Evolutionary conservation across 768 basidiomycete species (phyloP).

Genomic region (Kwoniella shandongensis): DNA sequence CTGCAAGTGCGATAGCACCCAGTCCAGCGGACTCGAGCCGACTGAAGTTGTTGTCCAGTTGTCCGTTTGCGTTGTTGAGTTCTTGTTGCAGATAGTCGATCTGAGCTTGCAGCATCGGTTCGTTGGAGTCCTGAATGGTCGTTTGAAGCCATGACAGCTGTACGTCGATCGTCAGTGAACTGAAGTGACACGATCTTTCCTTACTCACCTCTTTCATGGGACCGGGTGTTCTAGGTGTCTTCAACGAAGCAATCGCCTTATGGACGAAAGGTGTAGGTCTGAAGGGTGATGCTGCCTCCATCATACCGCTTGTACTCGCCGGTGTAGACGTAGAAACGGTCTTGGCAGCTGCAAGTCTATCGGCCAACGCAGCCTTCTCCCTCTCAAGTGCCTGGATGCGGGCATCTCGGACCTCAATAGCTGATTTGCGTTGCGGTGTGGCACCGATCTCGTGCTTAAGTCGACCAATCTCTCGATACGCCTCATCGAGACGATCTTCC

Average conservation of each 20-base stretch:
- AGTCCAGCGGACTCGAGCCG: constrained; percentile 49
- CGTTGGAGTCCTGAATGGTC: constrained; percentile 39
- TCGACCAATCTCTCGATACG: constrained; percentile 43
- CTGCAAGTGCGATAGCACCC: constrained; percentile 40
- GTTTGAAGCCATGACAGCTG: constrained; percentile 49
- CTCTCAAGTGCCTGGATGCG: constrained; percentile 40
- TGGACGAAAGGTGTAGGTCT: constrained; percentile 36
- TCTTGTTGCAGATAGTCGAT: constrained; percentile 44
- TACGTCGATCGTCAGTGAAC: constrained; percentile 14
- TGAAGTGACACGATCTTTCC: too few relatives aligned
- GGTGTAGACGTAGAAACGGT: background rate
- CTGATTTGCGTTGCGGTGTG: constrained; percentile 35
- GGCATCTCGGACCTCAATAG: constrained; percentile 34
- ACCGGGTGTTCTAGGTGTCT: constrained; percentile 46
- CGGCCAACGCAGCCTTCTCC: constrained; percentile 44
- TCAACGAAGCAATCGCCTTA: constrained; percentile 34
- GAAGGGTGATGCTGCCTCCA: constrained; percentile 39
- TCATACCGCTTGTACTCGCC: background rate
- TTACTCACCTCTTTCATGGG: constrained; percentile 42
- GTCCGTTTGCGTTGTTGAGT: constrained; percentile 39
- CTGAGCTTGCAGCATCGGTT: constrained; percentile 39
- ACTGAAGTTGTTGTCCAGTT: constrained; percentile 48
- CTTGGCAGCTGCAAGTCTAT: constrained; percentile 21
- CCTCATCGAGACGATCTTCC: constrained; percentile 43
- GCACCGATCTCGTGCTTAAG: constrained; percentile 41